Base-by-base conservation (phyloP, 1,139 yeast species). In the Taphrina pruni region DNA sequence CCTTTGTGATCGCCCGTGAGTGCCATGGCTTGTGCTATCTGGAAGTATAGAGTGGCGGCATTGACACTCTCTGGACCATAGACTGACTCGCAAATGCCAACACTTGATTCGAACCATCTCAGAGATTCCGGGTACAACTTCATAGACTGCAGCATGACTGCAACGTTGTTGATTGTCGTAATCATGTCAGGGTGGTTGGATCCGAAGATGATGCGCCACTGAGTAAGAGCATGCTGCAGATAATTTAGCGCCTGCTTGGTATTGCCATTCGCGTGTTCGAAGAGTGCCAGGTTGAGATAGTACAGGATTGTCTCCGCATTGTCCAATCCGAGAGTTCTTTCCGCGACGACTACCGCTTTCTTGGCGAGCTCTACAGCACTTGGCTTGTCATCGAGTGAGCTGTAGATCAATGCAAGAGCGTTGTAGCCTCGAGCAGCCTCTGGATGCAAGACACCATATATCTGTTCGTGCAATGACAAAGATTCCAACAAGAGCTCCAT, bases 271-370 rank as follows among this genome's bases (percentile, higher is more conserved):
- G 85, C 80, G 57, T 87, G 81, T 77, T 92, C 97, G 75, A 85
- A 84, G 75, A 83, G 85, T 0, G 96, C 96, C 73, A 92, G 81
- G 78, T 90, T 91, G 75, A 88, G 83, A 77, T 89, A 85, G 46
- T 91, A 83, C 72, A 91, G 84, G 46, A 91, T 79, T 39, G 94
- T 85, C 74, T 91, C 95, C 75, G 85, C 85, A 7, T 95, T 85
- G 77, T 93, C 98, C 73, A 87, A 79, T 71, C 99, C 99, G 66
- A 83, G 79, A 26, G 88, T 84, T 79, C 98, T 86, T 81, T 94
- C 98, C 70, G 87, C 83, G 71, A 92, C 85, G 55, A 86, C 81
- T 72, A 87, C 84, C 1, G 97, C 87, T 77, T 86, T 88, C 74
- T 96, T 87, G 35, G 89, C 85, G 73, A 86, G 81, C n/a, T 83